Conservation (phyloP, 805 yeast genomes). For the Starmerella scarabaei region DNA sequence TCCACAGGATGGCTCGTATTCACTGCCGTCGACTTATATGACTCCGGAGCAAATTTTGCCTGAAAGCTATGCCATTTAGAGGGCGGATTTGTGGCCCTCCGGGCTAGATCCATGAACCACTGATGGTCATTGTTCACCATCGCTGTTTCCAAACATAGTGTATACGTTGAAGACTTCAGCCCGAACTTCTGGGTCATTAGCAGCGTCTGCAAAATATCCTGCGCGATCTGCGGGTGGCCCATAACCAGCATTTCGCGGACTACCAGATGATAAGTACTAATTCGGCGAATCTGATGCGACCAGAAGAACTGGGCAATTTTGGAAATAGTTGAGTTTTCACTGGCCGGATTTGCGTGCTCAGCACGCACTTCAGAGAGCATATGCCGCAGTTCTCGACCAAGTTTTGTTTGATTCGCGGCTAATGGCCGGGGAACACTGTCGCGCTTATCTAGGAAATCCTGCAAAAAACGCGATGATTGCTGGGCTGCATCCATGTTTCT, state of each 20-base stretch:
- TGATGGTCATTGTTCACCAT: slow-evolving; percentile 4
- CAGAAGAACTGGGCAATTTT: slow-evolving; percentile 20
- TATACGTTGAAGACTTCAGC: background rate
- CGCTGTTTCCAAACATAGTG: slow-evolving; percentile 12
- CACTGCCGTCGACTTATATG: background rate
- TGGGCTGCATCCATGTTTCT: no score
- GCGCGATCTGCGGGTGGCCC: slow-evolving; percentile 21
- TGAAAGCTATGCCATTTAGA: slow-evolving; percentile 6
- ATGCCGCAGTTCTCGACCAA: slow-evolving; percentile 2
- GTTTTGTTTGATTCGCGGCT: slow-evolving; percentile 4
- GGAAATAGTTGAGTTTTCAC: background rate
- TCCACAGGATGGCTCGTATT: background rate
- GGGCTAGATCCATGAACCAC: slow-evolving; percentile 9
- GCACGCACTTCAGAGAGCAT: background rate
- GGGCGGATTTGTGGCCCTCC: slow-evolving; percentile 1
- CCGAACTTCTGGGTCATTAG: slow-evolving; percentile 11
- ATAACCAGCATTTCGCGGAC: slow-evolving; percentile 19
- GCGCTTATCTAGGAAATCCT: slow-evolving; percentile 12
- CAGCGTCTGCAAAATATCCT: slow-evolving; percentile 22
- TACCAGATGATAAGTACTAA: slow-evolving; percentile 20
- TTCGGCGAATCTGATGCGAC: slow-evolving; percentile 20
- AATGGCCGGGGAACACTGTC: slow-evolving; percentile 12
- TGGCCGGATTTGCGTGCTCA: background rate
- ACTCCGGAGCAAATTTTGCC: slow-evolving; percentile 6
- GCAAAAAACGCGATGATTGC: slow-evolving; percentile 1